Percentiles rank a stretch among this genome's conserved stretches.
These are phyloP conservation scores for Lactifluus echinatus DNA, from an alignment of 768 basidiomycete species.

Conservation along the genomic window DNA sequence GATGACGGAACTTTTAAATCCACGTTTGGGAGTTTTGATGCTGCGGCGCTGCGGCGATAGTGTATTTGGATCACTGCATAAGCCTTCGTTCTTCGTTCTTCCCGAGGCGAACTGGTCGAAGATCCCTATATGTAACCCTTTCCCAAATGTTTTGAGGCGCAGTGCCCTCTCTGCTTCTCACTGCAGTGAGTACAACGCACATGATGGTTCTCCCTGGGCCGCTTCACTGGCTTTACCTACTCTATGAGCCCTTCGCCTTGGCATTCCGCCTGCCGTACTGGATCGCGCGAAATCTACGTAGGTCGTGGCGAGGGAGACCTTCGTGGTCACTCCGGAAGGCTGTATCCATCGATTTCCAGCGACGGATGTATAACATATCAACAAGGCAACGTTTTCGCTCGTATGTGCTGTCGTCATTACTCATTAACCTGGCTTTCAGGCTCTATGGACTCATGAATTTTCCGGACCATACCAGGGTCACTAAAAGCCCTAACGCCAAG, in stretches of 20 bases:
- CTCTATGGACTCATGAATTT: background rate
- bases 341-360: background rate
- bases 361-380: background rate
- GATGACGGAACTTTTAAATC: too few relatives aligned
- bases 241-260: background rate
- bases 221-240: background rate
- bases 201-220: background rate
- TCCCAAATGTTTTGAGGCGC: too few relatives aligned
- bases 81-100: too few relatives aligned
- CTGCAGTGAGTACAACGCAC: background rate
- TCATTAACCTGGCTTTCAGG: background rate
- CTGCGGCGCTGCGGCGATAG: too few relatives aligned
- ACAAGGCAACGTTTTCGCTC: background rate
- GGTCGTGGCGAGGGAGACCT: background rate
- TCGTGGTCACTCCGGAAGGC: background rate
- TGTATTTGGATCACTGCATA: too few relatives aligned
- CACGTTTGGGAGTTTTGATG: too few relatives aligned
- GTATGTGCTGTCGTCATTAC: background rate
- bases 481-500: background rate
- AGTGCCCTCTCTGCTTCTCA: background rate
- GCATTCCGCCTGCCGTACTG: constrained; percentile 4
- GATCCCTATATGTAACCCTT: background rate
- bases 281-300: background rate
- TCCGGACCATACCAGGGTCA: background rate
- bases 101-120: too few relatives aligned